phyloP scores from a whole-genome alignment of 768 basidiomycete species.

The Serendipita sp. region DNA sequence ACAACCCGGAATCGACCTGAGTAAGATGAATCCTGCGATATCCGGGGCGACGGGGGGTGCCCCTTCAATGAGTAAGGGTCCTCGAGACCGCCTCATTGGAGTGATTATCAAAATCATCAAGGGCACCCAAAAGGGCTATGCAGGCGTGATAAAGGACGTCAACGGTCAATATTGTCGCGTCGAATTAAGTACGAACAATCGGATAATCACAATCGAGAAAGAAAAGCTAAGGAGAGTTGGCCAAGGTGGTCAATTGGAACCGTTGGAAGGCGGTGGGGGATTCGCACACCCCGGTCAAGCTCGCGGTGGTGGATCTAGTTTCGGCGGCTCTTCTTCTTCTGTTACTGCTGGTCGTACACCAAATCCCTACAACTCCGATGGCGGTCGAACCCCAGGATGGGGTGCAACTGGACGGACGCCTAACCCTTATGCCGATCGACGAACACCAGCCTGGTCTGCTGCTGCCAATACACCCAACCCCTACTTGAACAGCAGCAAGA shows the following conservation, averaged over 20 bases:
- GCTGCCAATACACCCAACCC: slow-evolving; percentile 57
- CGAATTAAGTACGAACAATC: slow-evolving; percentile 79
- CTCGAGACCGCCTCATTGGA: slow-evolving; percentile 71
- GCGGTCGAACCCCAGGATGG: slow-evolving; percentile 14
- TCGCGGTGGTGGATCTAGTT: slow-evolving; percentile 21
- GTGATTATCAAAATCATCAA: slow-evolving; percentile 62
- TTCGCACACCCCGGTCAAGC: slow-evolving; percentile 12
- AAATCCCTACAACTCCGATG: slow-evolving; percentile 20
- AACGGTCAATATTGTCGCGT: slow-evolving; percentile 78
- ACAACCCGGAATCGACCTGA: slow-evolving; percentile 51
- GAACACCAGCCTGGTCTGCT: slow-evolving; percentile 54
- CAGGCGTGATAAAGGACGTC: slow-evolving; percentile 88
- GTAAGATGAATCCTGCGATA: slow-evolving; percentile 81
- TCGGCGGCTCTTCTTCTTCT: slow-evolving; percentile 18
- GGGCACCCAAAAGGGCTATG: slow-evolving; percentile 80
- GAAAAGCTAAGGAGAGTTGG: slow-evolving; percentile 54
- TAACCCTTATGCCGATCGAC: slow-evolving; percentile 35
- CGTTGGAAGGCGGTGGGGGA: slow-evolving; percentile 15
- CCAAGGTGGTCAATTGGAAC: slow-evolving; percentile 46
- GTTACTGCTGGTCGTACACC: slow-evolving; percentile 35
- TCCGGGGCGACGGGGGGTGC: slow-evolving; percentile 58
- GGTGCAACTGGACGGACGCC: slow-evolving; percentile 20
- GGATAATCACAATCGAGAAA: slow-evolving; percentile 75
- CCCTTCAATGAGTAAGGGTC: slow-evolving; percentile 60
- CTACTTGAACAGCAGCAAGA: slow-evolving; percentile 40